Conservation (phyloP, 1,284 basidiomycete species). For the Anthracocystis setariae region DNA sequence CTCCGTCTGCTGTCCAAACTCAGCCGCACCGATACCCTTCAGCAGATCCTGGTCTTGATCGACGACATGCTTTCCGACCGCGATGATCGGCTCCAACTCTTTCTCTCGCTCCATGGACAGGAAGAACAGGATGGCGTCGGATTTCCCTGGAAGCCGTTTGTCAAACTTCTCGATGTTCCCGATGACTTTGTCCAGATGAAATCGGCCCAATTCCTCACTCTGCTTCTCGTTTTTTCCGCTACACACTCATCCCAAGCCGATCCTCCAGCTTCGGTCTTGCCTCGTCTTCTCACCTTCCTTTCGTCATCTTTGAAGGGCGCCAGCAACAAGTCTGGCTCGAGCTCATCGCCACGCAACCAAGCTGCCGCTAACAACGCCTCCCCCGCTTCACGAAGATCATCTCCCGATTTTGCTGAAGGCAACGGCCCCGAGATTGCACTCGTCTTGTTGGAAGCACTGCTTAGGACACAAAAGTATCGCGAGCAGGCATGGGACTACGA, state of each 20-base stretch:
- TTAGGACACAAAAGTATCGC: slow-evolving; percentile 82
- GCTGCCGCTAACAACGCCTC: slow-evolving; percentile 12
- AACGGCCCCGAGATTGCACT: slow-evolving; percentile 88
- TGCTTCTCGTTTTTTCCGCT: slow-evolving; percentile 73
- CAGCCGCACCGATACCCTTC: slow-evolving; percentile 90
- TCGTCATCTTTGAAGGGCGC: slow-evolving; percentile 35
- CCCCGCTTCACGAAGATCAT: slow-evolving; percentile 31
- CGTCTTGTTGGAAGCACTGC: slow-evolving; percentile 86
- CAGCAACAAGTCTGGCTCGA: slow-evolving; percentile 22
- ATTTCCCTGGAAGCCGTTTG: slow-evolving; percentile 84
- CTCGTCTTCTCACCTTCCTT: slow-evolving; percentile 48
- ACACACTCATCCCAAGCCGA: slow-evolving; percentile 29
- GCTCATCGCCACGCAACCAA: slow-evolving; percentile 4
- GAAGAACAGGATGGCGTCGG: slow-evolving; percentile 70
- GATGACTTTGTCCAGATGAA: slow-evolving; percentile 95
- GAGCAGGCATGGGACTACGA: slow-evolving; percentile 70
- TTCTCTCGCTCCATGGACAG: slow-evolving; percentile 56
- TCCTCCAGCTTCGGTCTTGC: slow-evolving; percentile 38
- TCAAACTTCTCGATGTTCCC: slow-evolving; percentile 82
- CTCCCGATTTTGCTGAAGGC: slow-evolving; percentile 61
- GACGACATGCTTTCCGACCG: slow-evolving; percentile 84
- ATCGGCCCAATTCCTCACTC: slow-evolving; percentile 84
- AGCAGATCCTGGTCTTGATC: slow-evolving; percentile 89
- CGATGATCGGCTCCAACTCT: slow-evolving; percentile 66
- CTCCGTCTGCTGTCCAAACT: slow-evolving; percentile 91